Evolutionary conservation across 2,329 filamentous ascomycete species (phyloP), one percentile per base, ranked within the genome.

Genomic region (Fusarium sp.): DNA sequence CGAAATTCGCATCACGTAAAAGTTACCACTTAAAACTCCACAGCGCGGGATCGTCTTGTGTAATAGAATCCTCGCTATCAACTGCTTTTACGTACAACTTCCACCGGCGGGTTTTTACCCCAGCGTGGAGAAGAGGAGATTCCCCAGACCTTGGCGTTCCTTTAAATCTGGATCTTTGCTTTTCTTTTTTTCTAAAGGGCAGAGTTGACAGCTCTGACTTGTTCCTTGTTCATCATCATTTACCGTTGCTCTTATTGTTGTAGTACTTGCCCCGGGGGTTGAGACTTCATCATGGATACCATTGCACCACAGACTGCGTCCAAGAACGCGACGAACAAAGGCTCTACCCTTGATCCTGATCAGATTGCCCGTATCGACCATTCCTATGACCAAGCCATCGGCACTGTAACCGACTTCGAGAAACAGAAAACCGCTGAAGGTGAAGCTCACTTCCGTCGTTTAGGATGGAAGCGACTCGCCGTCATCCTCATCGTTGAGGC

Each of bases 401-500:
- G 76, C 37, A 73, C 75, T 19, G 66, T 75, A 7, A 74, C 75
- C 28, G 74, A 77, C n/a, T 74, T 71, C 9, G 75, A 77, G 50
- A 74, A 77, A 57, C 67, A 71, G 40, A 78, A 78, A 50, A 74
- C 69, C 10, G 56, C 67, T 18, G 59, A 68, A 40, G 75, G 75
- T 2, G 72, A 71, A 25, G 73, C 73, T 13, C 76, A 57, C 42
- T 77, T 76, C 33, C 65, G 67, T 44, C 75, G 75, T 2, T 21
- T 77, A 1, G 75, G 75, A 47, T 77, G 75, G 75, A 77, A 77
- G 58, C 71, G 75, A 16, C 66, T 77, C 16, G 73, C 75, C 23
- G 73, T 77, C 2, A 71, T 77, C 2, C 73, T 77, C 38, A 77
- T 77, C 15, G 75, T 77, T 28, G 67, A 74, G 35, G 75, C 75